Evolutionary conservation across 73 alveolate genomes (phyloP).

Genomic region (Stentor roeselii): DNA sequence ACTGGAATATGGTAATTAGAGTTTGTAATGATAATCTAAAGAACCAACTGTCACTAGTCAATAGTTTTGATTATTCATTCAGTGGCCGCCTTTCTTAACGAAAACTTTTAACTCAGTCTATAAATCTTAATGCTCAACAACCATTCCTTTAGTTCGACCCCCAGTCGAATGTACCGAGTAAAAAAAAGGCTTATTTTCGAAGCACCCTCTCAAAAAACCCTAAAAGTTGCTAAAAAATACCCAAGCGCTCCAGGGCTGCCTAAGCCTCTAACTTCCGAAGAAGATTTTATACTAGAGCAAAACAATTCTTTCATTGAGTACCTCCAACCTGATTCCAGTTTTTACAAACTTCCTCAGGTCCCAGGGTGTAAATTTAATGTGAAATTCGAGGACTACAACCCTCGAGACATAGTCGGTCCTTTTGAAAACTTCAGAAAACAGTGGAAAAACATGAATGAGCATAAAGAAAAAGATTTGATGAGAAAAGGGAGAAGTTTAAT

Average conservation of each 20-base stretch:
- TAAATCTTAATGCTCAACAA: too few relatives aligned
- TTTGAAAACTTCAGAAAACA: neutral
- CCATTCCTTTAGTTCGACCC: too few relatives aligned
- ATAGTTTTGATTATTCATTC: too few relatives aligned
- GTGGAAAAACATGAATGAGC: neutral
- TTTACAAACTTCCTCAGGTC: neutral
- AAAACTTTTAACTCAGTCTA: too few relatives aligned
- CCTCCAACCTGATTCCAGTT: neutral
- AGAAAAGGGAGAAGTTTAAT: neutral
- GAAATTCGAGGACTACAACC: too few relatives aligned
- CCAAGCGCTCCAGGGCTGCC: neutral
- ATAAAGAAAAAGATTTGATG: neutral
- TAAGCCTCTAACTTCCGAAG: neutral
- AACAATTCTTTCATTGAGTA: neutral
- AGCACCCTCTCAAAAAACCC: neutral
- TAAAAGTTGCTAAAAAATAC: neutral
- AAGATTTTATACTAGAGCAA: neutral
- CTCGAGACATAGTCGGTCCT: neutral
- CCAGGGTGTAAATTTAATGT: neutral
- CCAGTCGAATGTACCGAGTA: too few relatives aligned
- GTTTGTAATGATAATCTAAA: too few relatives aligned
- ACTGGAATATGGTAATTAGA: too few relatives aligned
- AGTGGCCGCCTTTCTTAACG: too few relatives aligned
- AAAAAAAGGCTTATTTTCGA: too few relatives aligned
- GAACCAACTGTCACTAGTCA: too few relatives aligned